Percentiles rank a stretch among this genome's conserved stretches.
These are phyloP conservation scores for Fusarium xylarioides DNA, from an alignment of 2,329 filamentous ascomycete species.

Conservation along the genomic window DNA sequence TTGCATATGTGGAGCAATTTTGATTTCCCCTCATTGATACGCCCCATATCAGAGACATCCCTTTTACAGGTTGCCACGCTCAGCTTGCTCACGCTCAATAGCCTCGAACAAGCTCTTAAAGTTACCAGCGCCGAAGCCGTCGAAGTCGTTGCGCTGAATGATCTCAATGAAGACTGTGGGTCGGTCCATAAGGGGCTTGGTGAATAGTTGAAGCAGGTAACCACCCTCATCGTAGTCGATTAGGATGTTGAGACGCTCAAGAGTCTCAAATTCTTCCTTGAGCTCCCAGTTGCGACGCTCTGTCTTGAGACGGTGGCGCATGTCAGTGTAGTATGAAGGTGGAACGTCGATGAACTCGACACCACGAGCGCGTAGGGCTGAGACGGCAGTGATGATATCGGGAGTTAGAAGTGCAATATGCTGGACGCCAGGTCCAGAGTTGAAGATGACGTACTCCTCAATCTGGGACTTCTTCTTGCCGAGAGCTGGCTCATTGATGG, in stretches of 20 bases:
- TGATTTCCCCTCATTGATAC: background rate
- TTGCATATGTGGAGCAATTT: background rate
- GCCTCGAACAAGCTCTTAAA: conserved; percentile 96
- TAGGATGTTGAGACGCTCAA: conserved; percentile 83
- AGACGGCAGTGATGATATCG: conserved; percentile 81
- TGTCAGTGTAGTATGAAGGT: conserved; percentile 82
- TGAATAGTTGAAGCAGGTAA: conserved; percentile 81
- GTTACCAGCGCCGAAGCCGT: conserved; percentile 93
- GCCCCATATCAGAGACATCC: background rate
- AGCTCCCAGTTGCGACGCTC: conserved; percentile 70
- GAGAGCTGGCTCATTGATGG: conserved; percentile 93
- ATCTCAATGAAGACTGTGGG: conserved; percentile 97
- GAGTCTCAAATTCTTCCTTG: conserved; percentile 79
- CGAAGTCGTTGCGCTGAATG: conserved; percentile 90
- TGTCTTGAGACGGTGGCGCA: conserved; percentile 76
- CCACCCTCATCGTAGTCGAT: conserved; percentile 96
- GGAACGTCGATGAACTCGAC: conserved; percentile 95
- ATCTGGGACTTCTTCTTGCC: conserved; percentile 95
- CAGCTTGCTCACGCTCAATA: conserved; percentile 90
- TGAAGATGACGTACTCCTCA: conserved; percentile 92
- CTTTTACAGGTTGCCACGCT: conserved; percentile 79
- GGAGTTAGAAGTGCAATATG: conserved; percentile 88
- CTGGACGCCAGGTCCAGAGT: conserved; percentile 88
- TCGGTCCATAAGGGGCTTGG: conserved; percentile 90
- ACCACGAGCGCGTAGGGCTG: conserved; percentile 82